These are phyloP conservation scores for Gypsophila paniculata DNA, from an alignment of 179 eudicot species.

Conservation along the genomic window DNA sequence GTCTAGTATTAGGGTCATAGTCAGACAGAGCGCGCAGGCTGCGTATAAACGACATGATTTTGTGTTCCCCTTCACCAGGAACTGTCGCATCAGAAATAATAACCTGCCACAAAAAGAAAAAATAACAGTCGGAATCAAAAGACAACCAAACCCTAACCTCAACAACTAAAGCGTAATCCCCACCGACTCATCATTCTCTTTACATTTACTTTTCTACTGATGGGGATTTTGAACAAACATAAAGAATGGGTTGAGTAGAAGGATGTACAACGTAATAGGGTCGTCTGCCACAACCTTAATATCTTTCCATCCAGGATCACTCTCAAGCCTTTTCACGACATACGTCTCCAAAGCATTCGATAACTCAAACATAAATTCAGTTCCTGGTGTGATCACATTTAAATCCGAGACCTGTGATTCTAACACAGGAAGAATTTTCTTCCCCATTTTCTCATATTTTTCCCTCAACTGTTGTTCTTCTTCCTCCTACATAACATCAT, in stretches of 20 bases:
- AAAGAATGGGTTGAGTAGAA: background rate
- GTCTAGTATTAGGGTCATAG: conserved; percentile 55
- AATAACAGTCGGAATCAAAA: background rate
- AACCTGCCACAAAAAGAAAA: conserved; percentile 35
- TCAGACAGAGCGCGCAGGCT: conserved; percentile 39
- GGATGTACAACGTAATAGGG: too few relatives aligned
- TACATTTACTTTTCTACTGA: too few relatives aligned
- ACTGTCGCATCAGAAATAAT: conserved; percentile 63
- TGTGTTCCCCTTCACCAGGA: conserved; percentile 86
- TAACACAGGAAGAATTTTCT: conserved; percentile 37
- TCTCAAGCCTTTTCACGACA: conserved; percentile 29
- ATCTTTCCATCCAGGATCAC: conserved; percentile 50
- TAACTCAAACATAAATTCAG: conserved; percentile 54
- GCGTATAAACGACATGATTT: conserved; percentile 59
- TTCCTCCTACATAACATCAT: conserved; percentile 34
- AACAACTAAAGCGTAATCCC: too few relatives aligned
- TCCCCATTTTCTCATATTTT: conserved; percentile 43
- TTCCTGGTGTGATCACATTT: conserved; percentile 64
- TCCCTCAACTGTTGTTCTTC: conserved; percentile 42
- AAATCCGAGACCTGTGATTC: conserved; percentile 50
- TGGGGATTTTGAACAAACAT: too few relatives aligned
- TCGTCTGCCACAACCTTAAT: conserved; percentile 18
- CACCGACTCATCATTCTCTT: too few relatives aligned
- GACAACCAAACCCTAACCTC: too few relatives aligned
- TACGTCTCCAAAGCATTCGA: conserved; percentile 42